Conservation (phyloP, 1,284 basidiomycete genomes). For the Phellopilus nigrolimitatus region DNA sequence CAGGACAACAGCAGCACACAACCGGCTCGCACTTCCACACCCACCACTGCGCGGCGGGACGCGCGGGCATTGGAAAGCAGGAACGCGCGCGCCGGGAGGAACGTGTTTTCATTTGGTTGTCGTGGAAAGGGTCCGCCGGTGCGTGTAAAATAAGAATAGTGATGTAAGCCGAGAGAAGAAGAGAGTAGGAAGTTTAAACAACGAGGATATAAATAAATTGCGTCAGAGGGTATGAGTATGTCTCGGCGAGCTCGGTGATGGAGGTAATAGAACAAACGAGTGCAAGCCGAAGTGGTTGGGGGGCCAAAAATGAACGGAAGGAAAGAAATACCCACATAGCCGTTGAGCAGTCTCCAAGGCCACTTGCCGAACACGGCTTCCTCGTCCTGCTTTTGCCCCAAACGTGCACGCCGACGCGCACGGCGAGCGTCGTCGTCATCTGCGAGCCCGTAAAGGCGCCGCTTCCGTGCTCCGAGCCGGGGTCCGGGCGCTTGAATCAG, state of each 20-base stretch:
- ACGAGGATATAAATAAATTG: neutral
- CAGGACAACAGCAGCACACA: conserved; percentile 16
- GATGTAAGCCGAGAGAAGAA: neutral
- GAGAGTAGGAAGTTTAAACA: neutral
- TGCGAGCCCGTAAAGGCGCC: conserved; percentile 1
- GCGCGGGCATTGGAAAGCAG: neutral
- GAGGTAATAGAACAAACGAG: neutral
- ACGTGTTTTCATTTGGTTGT: neutral
- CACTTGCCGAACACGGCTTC: conserved; percentile 54
- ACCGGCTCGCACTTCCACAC: conserved; percentile 16
- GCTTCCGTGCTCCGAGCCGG: conserved; percentile 11
- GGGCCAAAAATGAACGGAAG: neutral
- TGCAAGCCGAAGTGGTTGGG: neutral
- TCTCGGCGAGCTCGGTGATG: conserved; percentile 1
- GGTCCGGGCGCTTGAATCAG: conserved; percentile 12
- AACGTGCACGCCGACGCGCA: neutral
- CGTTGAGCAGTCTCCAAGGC: conserved; percentile 62
- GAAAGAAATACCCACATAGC: conserved; percentile 46
- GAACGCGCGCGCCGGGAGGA: neutral
- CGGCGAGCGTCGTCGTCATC: conserved; percentile 28
- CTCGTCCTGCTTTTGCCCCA: conserved; percentile 35
- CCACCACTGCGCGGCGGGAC: conserved; percentile 16
- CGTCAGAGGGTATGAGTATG: neutral
- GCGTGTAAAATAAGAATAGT: neutral
- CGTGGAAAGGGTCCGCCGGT: neutral